phyloP scores from a whole-genome alignment of 2,329 filamentous ascomycete species.

The Fusarium begoniae region DNA sequence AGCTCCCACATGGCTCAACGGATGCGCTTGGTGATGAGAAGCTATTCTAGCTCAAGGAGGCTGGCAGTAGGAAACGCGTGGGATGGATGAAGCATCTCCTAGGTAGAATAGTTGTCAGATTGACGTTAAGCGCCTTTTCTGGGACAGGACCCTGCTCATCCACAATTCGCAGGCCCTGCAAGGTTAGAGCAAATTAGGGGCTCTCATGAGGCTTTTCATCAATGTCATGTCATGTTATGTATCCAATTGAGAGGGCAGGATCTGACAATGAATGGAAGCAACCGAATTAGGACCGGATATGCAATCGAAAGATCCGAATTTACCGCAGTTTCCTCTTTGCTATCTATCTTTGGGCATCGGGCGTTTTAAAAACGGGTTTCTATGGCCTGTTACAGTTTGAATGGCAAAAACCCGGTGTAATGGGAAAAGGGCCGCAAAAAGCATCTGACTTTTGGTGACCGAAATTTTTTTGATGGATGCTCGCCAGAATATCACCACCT shows the following conservation, averaged over 20 bases:
- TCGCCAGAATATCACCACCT: constrained; percentile 19
- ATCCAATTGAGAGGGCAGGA: background rate
- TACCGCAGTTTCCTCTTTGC: constrained; percentile 22
- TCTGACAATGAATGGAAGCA: constrained; percentile 17
- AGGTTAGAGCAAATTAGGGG: constrained; percentile 2
- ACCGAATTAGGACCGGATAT: constrained; percentile 27
- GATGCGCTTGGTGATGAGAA: constrained; percentile 19
- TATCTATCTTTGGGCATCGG: constrained; percentile 8
- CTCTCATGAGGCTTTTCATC: constrained; percentile 14
- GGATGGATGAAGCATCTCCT: constrained; percentile 21
- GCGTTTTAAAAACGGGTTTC: constrained; percentile 27
- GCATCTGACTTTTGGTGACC: constrained; percentile 30
- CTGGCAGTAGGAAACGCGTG: constrained; percentile 5
- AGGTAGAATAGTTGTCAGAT: background rate
- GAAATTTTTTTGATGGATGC: background rate
- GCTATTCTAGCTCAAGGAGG: constrained; percentile 14
- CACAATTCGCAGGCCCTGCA: constrained; percentile 3
- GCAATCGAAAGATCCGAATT: constrained; percentile 23
- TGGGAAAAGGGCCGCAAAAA: constrained; percentile 37
- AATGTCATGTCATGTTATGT: constrained; percentile 17
- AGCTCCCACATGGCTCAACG: constrained; percentile 34
- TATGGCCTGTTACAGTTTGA: constrained; percentile 20
- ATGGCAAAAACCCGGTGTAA: constrained; percentile 31
- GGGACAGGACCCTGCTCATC: background rate
- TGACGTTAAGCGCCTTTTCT: background rate